Evolutionary conservation across 352 stramenopile species (phyloP).

Genomic region (Globisporangium echinulatum): DNA sequence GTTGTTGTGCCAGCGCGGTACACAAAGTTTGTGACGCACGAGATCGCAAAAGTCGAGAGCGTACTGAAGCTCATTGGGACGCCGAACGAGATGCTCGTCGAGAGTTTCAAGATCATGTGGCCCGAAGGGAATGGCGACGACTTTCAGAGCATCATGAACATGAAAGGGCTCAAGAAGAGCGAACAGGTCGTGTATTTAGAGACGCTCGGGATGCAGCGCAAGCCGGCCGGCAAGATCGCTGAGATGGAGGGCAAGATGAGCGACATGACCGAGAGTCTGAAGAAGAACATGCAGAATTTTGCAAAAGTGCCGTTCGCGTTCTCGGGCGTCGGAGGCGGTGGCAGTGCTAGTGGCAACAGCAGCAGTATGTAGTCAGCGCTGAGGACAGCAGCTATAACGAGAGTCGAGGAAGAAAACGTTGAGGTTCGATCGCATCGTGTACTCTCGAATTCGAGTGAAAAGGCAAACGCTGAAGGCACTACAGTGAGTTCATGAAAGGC

Average conservation of each 20-base stretch:
- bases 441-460: too few relatives aligned
- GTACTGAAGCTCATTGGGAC: constrained; percentile 97
- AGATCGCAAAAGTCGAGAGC: constrained; percentile 95
- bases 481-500: too few relatives aligned
- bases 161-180: constrained; percentile 90
- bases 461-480: neutral
- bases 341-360: constrained; percentile 11
- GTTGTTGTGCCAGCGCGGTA: constrained; percentile 89
- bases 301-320: constrained; percentile 75
- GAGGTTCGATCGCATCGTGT: too few relatives aligned
- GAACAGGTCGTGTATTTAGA: constrained; percentile 59
- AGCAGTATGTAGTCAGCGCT: neutral
- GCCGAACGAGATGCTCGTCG: constrained; percentile 92
- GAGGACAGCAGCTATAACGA: too few relatives aligned
- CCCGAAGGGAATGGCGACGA: constrained; percentile 89
- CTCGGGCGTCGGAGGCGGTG: constrained; percentile 19
- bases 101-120: constrained; percentile 97
- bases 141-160: constrained; percentile 92
- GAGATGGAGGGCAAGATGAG: constrained; percentile 85
- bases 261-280: constrained; percentile 82
- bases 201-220: constrained; percentile 57
- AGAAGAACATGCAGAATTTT: constrained; percentile 83
- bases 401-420: too few relatives aligned
- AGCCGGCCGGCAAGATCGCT: constrained; percentile 59
- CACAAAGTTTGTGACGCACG: constrained; percentile 95